Percentiles rank a stretch among this genome's conserved stretches.
These are phyloP conservation scores for Betula pendula DNA, from an alignment of 306 rosid genomes.

Conservation along the genomic window DNA sequence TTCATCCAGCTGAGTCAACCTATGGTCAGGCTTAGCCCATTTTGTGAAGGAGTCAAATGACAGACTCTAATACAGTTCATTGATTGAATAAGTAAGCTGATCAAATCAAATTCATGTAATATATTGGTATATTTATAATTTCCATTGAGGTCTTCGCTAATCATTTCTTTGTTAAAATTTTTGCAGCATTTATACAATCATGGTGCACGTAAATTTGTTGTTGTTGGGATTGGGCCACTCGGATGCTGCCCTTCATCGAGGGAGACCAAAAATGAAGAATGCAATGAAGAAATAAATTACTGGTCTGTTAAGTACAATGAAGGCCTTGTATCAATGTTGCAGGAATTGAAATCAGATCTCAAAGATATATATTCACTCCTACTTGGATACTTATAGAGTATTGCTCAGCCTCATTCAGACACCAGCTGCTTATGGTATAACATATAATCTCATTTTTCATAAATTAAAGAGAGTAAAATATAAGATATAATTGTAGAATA, in stretches of 20 bases:
- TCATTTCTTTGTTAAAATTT: background rate
- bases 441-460: background rate
- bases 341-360: slow-evolving; percentile 41
- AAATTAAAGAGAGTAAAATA: no score
- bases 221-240: slow-evolving; percentile 51
- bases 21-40: no score
- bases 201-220: slow-evolving; percentile 70
- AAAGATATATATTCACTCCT: slow-evolving; percentile 49
- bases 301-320: slow-evolving; percentile 42
- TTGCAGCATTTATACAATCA: slow-evolving; percentile 53
- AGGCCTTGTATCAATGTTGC: slow-evolving; percentile 49
- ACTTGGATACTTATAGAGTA: slow-evolving; percentile 57
- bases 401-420: slow-evolving; percentile 41
- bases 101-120: background rate
- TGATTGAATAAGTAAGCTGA: background rate
- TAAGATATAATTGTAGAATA: no score
- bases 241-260: slow-evolving; percentile 75
- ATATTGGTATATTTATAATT: background rate
- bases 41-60: no score
- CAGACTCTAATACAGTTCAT: no score
- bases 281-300: slow-evolving; percentile 48
- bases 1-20: no score
- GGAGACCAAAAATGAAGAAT: slow-evolving; percentile 31
- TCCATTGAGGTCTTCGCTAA: background rate
- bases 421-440: slow-evolving; percentile 50